Evolutionary conservation across 306 rosid genomes (phyloP), one percentile per base, ranked within the genome.

Genomic region (Dryas drummondii): DNA sequence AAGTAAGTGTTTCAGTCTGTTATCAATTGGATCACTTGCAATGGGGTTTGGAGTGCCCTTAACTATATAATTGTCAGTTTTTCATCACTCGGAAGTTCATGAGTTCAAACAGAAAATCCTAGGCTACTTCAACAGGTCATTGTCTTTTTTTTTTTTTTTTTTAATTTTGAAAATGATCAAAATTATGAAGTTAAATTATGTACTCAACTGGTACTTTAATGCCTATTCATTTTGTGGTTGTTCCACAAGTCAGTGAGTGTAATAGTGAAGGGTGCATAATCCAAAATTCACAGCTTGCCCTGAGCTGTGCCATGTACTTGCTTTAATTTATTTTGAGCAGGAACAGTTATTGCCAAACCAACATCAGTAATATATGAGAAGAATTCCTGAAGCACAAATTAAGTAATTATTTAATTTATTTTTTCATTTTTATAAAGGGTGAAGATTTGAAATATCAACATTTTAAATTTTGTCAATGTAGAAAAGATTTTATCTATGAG

Each of bases 81-180:
- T 40, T 16, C 73, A 11, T 17, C 52, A 52, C 54, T 75, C 27
- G 66, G 54, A 51, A 63, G 48, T 78, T 62, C 63, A 53, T 50
- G 65, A 0, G 13, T 61, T 44, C 51, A 53, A 60, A 70, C 71
- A n/a, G 59, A 41, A 70, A 32, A 13, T 53, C 27, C 12, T 49
- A 26, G 61, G 68, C 60, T 13, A 57, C 17, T 54, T 40, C 54
- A 55, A 45, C 47, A 5, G 65, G 54, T 19, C 69, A 60, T 48
- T 62, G 48, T 73, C 48, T 49, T 16, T 57, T 47, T 41, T 51
- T 27, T 69, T 8, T 27, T 32, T 32, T 32, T 32, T 32, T 2
- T 9, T 72, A 45, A 22, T 45, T 47, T n/a, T 16, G 0, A 47
- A 56, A 26, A 60, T 17, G 48, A 17, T 50, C 19, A 32, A 47